Evolutionary conservation across 257 asterid genomes (phyloP).

Genomic region (Capsicum rhomboideum): DNA sequence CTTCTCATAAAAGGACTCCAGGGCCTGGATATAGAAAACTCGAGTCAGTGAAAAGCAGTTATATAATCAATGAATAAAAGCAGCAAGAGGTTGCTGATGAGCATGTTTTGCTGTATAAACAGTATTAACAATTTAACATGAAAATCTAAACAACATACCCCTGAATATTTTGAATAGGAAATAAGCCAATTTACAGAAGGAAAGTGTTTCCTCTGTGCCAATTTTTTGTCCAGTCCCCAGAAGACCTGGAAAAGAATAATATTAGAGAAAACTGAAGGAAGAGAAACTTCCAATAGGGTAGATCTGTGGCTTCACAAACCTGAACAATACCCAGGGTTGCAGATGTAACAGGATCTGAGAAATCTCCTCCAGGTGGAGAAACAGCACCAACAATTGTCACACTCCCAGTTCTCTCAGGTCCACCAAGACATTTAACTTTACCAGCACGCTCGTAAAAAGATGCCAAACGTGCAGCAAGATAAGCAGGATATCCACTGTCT

Average conservation of each 20-base stretch:
- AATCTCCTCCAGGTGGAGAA: slow-evolving; percentile 99
- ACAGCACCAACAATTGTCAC: slow-evolving; percentile 99
- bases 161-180: slow-evolving; percentile 90
- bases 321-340: slow-evolving; percentile 98
- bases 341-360: slow-evolving; percentile 97
- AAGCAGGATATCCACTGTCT: slow-evolving; percentile 98
- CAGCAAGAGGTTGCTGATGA: neutral
- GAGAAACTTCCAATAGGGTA: slow-evolving; percentile 1
- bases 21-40: slow-evolving; percentile 57
- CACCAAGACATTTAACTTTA: slow-evolving; percentile 96
- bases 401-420: slow-evolving; percentile 96
- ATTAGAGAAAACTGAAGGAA: slow-evolving; percentile 4
- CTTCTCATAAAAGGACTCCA: slow-evolving; percentile 95
- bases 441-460: slow-evolving; percentile 99
- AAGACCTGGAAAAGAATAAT: slow-evolving; percentile 51
- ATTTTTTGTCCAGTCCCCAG: slow-evolving; percentile 98
- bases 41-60: slow-evolving; percentile 14
- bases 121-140: too few relatives aligned
- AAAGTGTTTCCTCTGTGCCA: slow-evolving; percentile 94
- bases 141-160: slow-evolving; percentile 35
- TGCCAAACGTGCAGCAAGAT: slow-evolving; percentile 94
- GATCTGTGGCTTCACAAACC: slow-evolving; percentile 27
- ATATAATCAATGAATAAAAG: neutral
- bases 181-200: slow-evolving; percentile 99
- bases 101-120: neutral